Evolutionary conservation across 1,139 yeast species (phyloP).

Genomic region (Candida frijolesensis): DNA sequence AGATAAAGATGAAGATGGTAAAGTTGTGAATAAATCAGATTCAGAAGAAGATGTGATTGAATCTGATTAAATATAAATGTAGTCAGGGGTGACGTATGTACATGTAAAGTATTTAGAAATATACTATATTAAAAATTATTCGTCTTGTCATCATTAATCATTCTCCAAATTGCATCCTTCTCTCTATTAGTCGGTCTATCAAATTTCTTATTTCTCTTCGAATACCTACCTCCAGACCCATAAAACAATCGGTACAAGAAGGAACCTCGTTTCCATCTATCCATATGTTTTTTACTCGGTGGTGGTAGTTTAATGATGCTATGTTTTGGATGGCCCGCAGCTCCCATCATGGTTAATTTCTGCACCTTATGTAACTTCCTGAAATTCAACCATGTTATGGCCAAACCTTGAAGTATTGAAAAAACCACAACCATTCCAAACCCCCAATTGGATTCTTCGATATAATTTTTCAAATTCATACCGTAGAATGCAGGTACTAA

Average conservation of each 20-base stretch:
- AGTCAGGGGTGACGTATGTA: neutral
- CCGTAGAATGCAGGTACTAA: constrained; percentile 76
- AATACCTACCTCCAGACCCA: constrained; percentile 25
- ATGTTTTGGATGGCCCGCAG: constrained; percentile 3
- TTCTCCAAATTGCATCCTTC: constrained; percentile 69
- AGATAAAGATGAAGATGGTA: constrained; percentile 26
- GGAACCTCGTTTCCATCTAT: constrained; percentile 11
- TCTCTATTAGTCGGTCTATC: constrained; percentile 47
- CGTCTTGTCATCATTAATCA: constrained; percentile 65
- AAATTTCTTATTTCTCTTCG: constrained; percentile 22
- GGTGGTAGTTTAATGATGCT: constrained; percentile 1
- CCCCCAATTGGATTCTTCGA: constrained; percentile 75
- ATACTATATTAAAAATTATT: constrained; percentile 10
- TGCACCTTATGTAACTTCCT: constrained; percentile 57
- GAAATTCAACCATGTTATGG: constrained; percentile 47
- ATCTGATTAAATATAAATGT: constrained; percentile 21
- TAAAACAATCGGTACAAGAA: constrained; percentile 28
- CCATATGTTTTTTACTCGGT: constrained; percentile 6
- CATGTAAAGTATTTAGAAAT: constrained; percentile 6
- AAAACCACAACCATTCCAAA: constrained; percentile 60
- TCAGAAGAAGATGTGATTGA: constrained; percentile 30
- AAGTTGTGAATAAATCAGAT: constrained; percentile 33
- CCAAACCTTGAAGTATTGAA: constrained; percentile 48
- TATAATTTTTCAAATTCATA: constrained; percentile 88
- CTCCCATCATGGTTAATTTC: constrained; percentile 64